Evolutionary conservation across 306 rosid species (phyloP).

Genomic region (Rosa persica): DNA sequence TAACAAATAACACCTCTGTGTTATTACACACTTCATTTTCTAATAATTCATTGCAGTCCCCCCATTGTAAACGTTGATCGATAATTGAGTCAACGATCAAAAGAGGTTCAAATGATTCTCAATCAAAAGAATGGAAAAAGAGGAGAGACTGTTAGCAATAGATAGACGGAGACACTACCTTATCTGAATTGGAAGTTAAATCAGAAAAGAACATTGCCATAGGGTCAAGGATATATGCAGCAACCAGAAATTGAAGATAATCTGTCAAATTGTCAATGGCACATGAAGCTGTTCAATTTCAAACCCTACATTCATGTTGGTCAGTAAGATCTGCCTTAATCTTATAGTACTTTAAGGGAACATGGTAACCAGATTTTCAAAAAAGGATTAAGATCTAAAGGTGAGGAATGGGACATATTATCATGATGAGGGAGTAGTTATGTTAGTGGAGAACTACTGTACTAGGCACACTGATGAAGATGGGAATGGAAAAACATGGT

Average conservation of each 20-base stretch:
- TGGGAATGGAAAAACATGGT: not conserved
- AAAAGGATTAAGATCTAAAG: constrained; percentile 6
- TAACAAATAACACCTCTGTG: not conserved
- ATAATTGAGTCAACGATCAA: not conserved
- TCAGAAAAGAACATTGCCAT: not conserved
- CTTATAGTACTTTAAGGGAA: not conserved
- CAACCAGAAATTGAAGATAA: not conserved
- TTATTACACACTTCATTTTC: not conserved
- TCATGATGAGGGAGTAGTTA: not conserved
- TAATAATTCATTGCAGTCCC: not conserved
- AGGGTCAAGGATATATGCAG: not conserved
- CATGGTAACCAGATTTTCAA: not conserved
- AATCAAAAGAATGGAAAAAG: not conserved
- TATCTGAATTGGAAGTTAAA: not conserved
- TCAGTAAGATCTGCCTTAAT: not conserved
- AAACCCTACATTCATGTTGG: constrained; percentile 3
- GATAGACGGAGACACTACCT: not conserved
- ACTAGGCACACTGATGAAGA: not conserved
- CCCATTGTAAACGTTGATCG: not conserved
- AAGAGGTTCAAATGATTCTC: not conserved
- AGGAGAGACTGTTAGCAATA: not conserved
- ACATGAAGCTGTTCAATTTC: not conserved
- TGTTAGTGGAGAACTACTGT: not conserved
- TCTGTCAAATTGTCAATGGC: not conserved
- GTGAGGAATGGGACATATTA: not conserved